Percentiles rank a stretch among this genome's conserved stretches.
Evolutionary conservation across 805 yeast species (phyloP).

Genomic region (Suhomyces tanzawaensis): DNA sequence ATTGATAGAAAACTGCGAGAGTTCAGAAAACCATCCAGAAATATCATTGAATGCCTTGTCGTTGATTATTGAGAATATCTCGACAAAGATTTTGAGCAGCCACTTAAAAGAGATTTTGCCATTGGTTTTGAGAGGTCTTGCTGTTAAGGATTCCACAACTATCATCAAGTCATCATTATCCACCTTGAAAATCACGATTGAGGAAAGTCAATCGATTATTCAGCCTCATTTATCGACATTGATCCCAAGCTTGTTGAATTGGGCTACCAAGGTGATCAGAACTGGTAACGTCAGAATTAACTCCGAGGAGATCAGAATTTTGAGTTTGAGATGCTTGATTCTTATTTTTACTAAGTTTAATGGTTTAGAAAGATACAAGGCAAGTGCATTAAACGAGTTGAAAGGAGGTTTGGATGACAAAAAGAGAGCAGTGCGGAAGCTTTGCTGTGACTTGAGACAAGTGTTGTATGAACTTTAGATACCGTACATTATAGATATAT

Average conservation of each 20-base stretch:
- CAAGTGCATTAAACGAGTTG: conserved; percentile 46
- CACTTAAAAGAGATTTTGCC: conserved; percentile 68
- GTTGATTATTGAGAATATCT: conserved; percentile 60
- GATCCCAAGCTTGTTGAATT: conserved; percentile 50
- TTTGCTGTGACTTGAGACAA: conserved; percentile 79
- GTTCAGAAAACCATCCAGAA: conserved; percentile 19
- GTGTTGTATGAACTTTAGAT: conserved; percentile 8
- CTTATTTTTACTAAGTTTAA: conserved; percentile 39
- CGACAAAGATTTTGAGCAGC: conserved; percentile 59
- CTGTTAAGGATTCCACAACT: conserved; percentile 25
- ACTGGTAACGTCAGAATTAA: conserved; percentile 24
- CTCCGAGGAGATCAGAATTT: conserved; percentile 50
- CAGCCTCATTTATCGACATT: conserved; percentile 49
- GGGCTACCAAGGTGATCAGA: conserved; percentile 22
- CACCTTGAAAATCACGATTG: conserved; percentile 53
- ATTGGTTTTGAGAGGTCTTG: conserved; percentile 62
- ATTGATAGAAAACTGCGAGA: conserved; percentile 36
- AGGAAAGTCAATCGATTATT: conserved; percentile 53
- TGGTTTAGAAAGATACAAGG: conserved; percentile 51
- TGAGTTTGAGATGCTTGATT: conserved; percentile 55
- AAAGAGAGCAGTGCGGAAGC: conserved; percentile 69
- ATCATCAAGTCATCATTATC: conserved; percentile 61
- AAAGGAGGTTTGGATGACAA: conserved; percentile 64
- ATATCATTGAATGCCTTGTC: conserved; percentile 67
- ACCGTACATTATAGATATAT: conserved; percentile 5